Evolutionary conservation across 257 asterid genomes (phyloP), one percentile per base, ranked within the genome.

Genomic region (Sherardia arvensis): DNA sequence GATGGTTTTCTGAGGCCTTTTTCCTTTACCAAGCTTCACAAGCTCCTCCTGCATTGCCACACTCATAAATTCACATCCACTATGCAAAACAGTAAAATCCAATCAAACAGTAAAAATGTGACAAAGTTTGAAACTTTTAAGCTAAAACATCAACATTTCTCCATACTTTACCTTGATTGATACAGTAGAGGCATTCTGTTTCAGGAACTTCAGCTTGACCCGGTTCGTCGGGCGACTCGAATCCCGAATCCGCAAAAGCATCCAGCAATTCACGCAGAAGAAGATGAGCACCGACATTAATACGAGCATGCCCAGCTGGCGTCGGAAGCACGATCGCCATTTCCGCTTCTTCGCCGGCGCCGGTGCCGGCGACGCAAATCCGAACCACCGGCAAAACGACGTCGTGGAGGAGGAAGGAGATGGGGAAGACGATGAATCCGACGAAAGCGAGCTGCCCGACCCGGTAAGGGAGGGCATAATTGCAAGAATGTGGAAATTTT

Each of bases 221-320:
- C 61, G 79, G 56, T 77, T 56, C 9, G 53, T 57, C 9, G 55
- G 53, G 68, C 72, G 77, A 65, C 80, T 83, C 63, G 88, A 64
- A 12, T 80, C 82, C 30, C 80, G 91, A 79, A 90, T 85, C 87
- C 94, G 82, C 26, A 73, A 80, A 71, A 93, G 74, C 87, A 90
- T 87, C 96, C 91, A 93, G 86, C 90, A 81, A 69, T 93, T 84
- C 72, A 79, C 65, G 15, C 67, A 18, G 61, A 93, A 73, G 69
- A 90, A 80, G 7, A 70, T 36, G 0, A 73, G 82, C 40, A 90
- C 23, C 66, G 87, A 62, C 40, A 74, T 25, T 15, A 61, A 3
- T 0, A 59, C 18, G 40, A 62, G 74, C 85, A 87, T 64, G 32
- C 82, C 84, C 34, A 80, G 18, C 38, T 68, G 79, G 61, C 75